Percentiles rank a stretch among this genome's conserved stretches.
Evolutionary conservation across 306 rosid species (phyloP).

Genomic region (Gastrolobium bilobum): DNA sequence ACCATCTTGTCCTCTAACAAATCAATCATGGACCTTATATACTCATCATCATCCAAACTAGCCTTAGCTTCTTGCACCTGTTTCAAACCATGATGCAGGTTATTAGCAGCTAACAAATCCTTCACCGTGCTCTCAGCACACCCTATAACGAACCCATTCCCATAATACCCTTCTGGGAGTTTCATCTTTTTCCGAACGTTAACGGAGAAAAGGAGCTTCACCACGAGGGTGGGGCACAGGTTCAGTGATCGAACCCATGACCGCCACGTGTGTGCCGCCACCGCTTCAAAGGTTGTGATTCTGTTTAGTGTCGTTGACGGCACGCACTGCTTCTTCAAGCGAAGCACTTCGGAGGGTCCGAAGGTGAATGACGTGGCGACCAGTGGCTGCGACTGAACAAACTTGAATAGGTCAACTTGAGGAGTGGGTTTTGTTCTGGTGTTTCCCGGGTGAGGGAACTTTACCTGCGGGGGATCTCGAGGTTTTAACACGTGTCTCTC

Average conservation of each 20-base stretch:
- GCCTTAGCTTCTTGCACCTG: slow-evolving; percentile 71
- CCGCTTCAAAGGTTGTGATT: slow-evolving; percentile 73
- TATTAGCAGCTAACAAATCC: slow-evolving; percentile 57
- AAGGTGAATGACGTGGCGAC: slow-evolving; percentile 68
- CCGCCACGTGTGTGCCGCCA: slow-evolving; percentile 92
- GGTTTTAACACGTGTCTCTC: slow-evolving; percentile 68
- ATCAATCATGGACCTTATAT: slow-evolving; percentile 72
- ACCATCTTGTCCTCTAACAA: slow-evolving; percentile 72
- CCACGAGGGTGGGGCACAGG: slow-evolving; percentile 45
- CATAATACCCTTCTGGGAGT: slow-evolving; percentile 73
- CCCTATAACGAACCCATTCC: slow-evolving; percentile 77
- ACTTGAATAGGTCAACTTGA: slow-evolving; percentile 51
- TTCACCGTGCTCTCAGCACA: slow-evolving; percentile 68
- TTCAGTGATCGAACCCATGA: slow-evolving; percentile 75
- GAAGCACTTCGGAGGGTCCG: slow-evolving; percentile 57
- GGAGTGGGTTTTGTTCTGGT: slow-evolving; percentile 47
- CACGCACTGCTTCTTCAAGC: slow-evolving; percentile 65
- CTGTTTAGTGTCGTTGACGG: slow-evolving; percentile 77
- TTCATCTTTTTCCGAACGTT: slow-evolving; percentile 55
- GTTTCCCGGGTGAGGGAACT: slow-evolving; percentile 57
- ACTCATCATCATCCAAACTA: slow-evolving; percentile 56
- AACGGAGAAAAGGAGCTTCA: slow-evolving; percentile 85
- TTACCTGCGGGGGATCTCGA: slow-evolving; percentile 52
- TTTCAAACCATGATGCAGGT: slow-evolving; percentile 61
- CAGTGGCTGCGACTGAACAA: slow-evolving; percentile 72